Conservation (phyloP, 139 green algal species). For the Spirogloea muscicola region DNA sequence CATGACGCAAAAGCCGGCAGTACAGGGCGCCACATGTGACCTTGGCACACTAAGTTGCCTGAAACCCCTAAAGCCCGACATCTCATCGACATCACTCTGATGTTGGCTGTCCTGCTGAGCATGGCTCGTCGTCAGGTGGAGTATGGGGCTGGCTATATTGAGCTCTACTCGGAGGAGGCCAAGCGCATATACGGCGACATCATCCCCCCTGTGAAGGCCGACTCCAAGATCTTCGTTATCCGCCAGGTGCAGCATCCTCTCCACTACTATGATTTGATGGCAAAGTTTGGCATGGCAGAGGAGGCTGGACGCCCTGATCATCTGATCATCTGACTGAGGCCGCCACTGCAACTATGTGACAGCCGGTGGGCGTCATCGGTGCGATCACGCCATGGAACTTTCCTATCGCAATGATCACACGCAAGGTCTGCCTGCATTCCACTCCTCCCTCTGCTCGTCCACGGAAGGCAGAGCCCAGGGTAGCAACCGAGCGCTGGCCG, state of each 20-base stretch:
- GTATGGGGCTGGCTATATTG: slow-evolving; percentile 67
- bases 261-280: too few species aligned
- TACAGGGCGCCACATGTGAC: background rate
- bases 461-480: too few species aligned
- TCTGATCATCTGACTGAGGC: too few species aligned
- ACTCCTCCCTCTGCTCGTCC: background rate
- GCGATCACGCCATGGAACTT: slow-evolving; percentile 97
- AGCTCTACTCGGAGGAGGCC: slow-evolving; percentile 91
- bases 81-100: background rate
- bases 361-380: slow-evolving; percentile 88
- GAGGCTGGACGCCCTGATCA: too few species aligned
- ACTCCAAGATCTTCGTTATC: slow-evolving; percentile 61
- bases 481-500: too few species aligned
- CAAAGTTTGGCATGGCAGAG: too few species aligned
- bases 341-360: too few species aligned
- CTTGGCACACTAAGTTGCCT: background rate
- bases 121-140: slow-evolving; percentile 26
- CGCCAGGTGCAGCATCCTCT: too few species aligned
- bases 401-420: slow-evolving; percentile 90
- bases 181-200: slow-evolving; percentile 62
- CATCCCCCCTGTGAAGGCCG: slow-evolving; percentile 31
- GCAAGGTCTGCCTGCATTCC: slow-evolving; percentile 64
- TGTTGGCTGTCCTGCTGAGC: background rate
- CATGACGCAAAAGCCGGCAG: background rate
- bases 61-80: background rate